phyloP scores from a whole-genome alignment of 306 rosid species.

The Dalbergia oliveri region DNA sequence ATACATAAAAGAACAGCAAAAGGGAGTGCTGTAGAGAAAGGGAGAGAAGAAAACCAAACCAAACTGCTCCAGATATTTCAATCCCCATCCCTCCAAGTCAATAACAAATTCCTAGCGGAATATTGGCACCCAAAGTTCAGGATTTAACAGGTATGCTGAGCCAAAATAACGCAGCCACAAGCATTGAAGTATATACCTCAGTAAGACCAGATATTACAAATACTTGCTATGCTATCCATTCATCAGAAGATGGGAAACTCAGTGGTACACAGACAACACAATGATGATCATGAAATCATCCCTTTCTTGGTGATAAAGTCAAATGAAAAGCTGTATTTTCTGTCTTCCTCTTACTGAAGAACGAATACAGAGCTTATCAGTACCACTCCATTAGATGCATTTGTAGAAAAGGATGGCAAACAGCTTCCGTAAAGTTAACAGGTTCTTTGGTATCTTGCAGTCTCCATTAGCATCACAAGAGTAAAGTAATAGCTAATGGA shows the following conservation, averaged over 20 bases:
- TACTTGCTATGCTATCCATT: constrained; percentile 37
- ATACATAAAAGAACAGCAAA: constrained; percentile 31
- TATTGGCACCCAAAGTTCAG: constrained; percentile 59
- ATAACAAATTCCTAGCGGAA: constrained; percentile 54
- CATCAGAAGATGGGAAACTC: constrained; percentile 46
- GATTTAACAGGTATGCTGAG: constrained; percentile 59
- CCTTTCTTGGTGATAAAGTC: constrained; percentile 45
- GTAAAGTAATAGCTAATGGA: constrained; percentile 51
- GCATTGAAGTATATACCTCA: constrained; percentile 40
- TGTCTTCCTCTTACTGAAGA: constrained; percentile 43
- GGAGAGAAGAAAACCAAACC: constrained; percentile 59
- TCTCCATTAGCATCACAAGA: constrained; percentile 40
- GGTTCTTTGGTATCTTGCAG: constrained; percentile 39
- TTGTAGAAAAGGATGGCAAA: constrained; percentile 37
- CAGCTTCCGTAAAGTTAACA: constrained; percentile 39
- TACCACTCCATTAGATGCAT: constrained; percentile 40
- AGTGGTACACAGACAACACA: constrained; percentile 46
- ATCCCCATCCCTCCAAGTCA: constrained; percentile 57
- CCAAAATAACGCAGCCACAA: constrained; percentile 52
- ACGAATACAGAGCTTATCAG: constrained; percentile 36
- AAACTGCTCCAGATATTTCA: constrained; percentile 54
- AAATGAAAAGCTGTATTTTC: constrained; percentile 38
- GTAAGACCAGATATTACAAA: constrained; percentile 39
- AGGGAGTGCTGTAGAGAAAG: constrained; percentile 26
- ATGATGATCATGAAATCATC: constrained; percentile 48